These are phyloP conservation scores for Stagonosporopsis tanaceti DNA, from an alignment of 2,329 filamentous ascomycete genomes.

Conservation along the genomic window DNA sequence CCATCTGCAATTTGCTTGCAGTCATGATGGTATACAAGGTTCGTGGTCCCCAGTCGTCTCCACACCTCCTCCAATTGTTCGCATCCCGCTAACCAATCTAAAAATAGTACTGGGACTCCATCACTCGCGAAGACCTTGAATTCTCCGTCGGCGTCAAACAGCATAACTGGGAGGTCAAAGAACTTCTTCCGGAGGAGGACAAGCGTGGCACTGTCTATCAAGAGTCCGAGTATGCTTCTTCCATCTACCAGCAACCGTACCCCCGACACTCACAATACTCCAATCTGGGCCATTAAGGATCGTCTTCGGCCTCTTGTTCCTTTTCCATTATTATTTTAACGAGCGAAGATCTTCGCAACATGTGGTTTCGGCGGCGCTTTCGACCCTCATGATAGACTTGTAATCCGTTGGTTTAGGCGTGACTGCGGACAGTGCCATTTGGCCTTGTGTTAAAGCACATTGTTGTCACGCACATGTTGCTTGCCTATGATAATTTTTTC, in stretches of 20 bases:
- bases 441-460: not conserved
- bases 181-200: conserved; percentile 77
- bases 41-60: conserved; percentile 31
- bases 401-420: conserved; percentile 7
- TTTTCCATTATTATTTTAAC: conserved; percentile 8
- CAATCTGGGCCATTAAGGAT: conserved; percentile 39
- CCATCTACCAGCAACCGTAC: conserved; percentile 50
- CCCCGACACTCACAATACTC: conserved; percentile 47
- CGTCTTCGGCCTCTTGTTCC: conserved; percentile 1
- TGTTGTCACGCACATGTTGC: not conserved
- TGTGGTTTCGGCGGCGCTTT: conserved; percentile 7
- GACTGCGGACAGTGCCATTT: not conserved
- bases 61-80: not conserved
- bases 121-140: conserved; percentile 96
- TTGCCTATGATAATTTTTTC: conserved; percentile 1
- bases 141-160: conserved; percentile 95
- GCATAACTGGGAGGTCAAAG: conserved; percentile 99
- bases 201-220: conserved; percentile 81
- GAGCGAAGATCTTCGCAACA: conserved; percentile 5
- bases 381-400: conserved; percentile 4
- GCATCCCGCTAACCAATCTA: conserved; percentile 26
- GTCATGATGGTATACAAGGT: conserved; percentile 99
- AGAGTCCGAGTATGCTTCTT: conserved; percentile 65
- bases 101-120: conserved; percentile 94
- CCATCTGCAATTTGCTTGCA: conserved; percentile 87